Conservation (phyloP, 805 yeast genomes). For the Lipomyces japonicus region DNA sequence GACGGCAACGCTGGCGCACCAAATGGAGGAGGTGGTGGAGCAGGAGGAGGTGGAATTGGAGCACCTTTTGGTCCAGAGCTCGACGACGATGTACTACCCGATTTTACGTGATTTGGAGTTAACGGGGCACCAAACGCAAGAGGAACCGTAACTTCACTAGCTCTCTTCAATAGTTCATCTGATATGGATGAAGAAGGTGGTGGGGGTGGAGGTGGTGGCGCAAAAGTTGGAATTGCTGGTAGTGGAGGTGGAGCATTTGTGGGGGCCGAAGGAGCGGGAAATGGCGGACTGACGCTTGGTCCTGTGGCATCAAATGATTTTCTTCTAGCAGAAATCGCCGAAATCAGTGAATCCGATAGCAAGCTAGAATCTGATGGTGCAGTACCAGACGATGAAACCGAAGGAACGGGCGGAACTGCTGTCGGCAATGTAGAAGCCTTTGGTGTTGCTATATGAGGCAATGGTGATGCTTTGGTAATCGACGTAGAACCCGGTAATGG, state of each 20-base stretch:
- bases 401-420: conserved; percentile 1
- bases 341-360: neutral
- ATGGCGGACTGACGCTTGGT: conserved; percentile 26
- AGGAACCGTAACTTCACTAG: too few relatives aligned
- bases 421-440: conserved; percentile 20
- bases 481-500: neutral
- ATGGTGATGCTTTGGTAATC: neutral
- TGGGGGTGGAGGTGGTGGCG: neutral
- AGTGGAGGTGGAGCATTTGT: conserved; percentile 3
- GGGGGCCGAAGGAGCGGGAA: conserved; percentile 28
- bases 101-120: neutral
- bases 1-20: conserved; percentile 9
- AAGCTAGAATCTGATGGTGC: neutral
- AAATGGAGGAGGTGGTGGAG: conserved; percentile 30
- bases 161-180: too few relatives aligned
- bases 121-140: conserved; percentile 7
- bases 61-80: conserved; percentile 1
- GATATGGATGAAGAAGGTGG: neutral
- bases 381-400: neutral
- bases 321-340: neutral
- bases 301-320: conserved; percentile 11
- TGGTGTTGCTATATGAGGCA: conserved; percentile 2
- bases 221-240: neutral
- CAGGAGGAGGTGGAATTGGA: conserved; percentile 28
- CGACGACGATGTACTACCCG: neutral